Evolutionary conservation across 1,139 yeast species (phyloP).

Genomic region (Zygosaccharomyces sapae): DNA sequence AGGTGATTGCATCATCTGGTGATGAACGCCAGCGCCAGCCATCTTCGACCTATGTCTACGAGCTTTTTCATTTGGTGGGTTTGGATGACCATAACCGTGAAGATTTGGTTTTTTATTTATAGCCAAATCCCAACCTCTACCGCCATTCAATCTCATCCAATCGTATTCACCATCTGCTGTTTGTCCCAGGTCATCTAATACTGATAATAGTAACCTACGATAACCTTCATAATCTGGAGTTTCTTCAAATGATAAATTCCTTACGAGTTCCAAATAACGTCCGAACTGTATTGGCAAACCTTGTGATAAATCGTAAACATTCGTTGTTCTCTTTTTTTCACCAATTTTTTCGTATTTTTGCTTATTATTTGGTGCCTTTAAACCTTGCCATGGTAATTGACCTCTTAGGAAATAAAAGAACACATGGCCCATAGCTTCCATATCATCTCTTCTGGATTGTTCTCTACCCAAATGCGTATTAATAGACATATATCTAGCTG

Average conservation of each 20-base stretch:
- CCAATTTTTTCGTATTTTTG: slow-evolving; percentile 81
- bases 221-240: slow-evolving; percentile 74
- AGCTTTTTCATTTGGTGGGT: slow-evolving; percentile 46
- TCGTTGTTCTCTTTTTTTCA: slow-evolving; percentile 68
- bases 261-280: slow-evolving; percentile 65
- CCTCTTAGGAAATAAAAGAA: slow-evolving; percentile 93
- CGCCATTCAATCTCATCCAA: slow-evolving; percentile 80
- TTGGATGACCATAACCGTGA: slow-evolving; percentile 77
- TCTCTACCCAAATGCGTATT: slow-evolving; percentile 97
- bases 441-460: slow-evolving; percentile 93
- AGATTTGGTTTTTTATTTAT: slow-evolving; percentile 74
- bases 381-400: slow-evolving; percentile 97
- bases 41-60: slow-evolving; percentile 39
- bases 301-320: slow-evolving; percentile 61
- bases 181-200: slow-evolving; percentile 54
- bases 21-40: slow-evolving; percentile 18
- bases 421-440: slow-evolving; percentile 93
- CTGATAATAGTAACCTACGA: slow-evolving; percentile 58
- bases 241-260: slow-evolving; percentile 70
- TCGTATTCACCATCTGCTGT: slow-evolving; percentile 67
- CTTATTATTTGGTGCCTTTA: slow-evolving; percentile 80
- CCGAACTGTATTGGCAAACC: slow-evolving; percentile 76
- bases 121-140: slow-evolving; percentile 78
- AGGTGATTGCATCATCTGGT: slow-evolving; percentile 24
- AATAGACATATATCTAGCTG: slow-evolving; percentile 93